Base-by-base conservation (phyloP, 2,329 filamentous ascomycete genomes). In the Alternaria angustiovoidea region DNA sequence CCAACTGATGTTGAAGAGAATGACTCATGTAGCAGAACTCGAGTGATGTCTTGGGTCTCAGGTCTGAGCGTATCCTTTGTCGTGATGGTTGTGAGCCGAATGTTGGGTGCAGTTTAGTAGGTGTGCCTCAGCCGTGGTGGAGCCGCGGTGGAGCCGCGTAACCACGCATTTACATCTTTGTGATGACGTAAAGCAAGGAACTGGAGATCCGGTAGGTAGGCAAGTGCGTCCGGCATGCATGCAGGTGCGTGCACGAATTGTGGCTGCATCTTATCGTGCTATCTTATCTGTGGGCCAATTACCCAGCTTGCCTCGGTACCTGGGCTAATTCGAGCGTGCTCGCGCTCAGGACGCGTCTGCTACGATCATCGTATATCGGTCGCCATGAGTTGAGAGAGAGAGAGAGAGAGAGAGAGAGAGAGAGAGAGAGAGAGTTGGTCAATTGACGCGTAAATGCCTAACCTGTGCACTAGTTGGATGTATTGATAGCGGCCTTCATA, bases 131-230 rank as follows among this genome's bases (percentile, higher is more conserved):
- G 47, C 30, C 43, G 26, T 38, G 55, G 42, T n/a, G 12, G 12
- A 36, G 32, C 32, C 32, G 28, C 54, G 43, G 51, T 54, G 63
- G 57, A 63, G 64, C 53, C 58, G 60, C 51, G 56, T 56, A 56
- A 26, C 56, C 32, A 47, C 57, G 59, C 49, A 56, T 47, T 38
- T 60, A 39, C 47, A 52, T 52, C 51, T 43, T 43, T 18, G 20
- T 28, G 38, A 64, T 63, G 63, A 66, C 57, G 61, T 64, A 64
- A 61, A 18, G 48, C 41, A 53, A 32, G 32, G 46, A 26, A 28
- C 16, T 46, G 52, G 57, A 59, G 52, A 44, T 18, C 22, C 34
- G n/a, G 32, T 54, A 3, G 6, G 32, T 14, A 16, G 48, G 42
- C 22, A 48, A 44, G 56, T 46, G 34, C 43, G 28, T 34, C 26